Base-by-base conservation (phyloP, 345 rosid species). In the Xanthoceras sorbifolium region DNA sequence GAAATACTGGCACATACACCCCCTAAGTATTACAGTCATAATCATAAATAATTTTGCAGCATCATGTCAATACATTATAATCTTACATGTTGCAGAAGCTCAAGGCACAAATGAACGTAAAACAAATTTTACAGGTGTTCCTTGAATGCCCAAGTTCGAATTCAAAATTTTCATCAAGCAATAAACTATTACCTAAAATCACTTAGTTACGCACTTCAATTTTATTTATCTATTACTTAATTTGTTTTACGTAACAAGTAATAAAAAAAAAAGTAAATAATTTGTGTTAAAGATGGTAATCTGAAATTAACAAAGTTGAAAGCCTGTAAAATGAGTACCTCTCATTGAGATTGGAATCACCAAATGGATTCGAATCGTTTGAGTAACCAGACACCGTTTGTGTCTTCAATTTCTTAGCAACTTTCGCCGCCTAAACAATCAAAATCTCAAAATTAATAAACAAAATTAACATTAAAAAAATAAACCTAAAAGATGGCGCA, bases 311-410 rank as follows among this genome's bases (percentile, higher is more conserved):
- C n/a, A n/a, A n/a, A n/a, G n/a, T n/a, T n/a, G n/a, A n/a, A n/a
- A n/a, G n/a, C n/a, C n/a, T n/a, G n/a, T n/a, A n/a, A n/a, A n/a
- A n/a, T n/a, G n/a, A 90, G 84, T 82, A 96, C 99, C 82, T 87
- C 79, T 93, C 94, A 62, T 88, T 93, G 78, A 96, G 94, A 84
- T 96, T 93, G 6, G 97, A 84, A 86, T 96, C 99, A 22, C 99
- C 98, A 80, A 96, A 96, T 3, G 98, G 99, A 72, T 96, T 96
- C 0, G 98, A 96, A 84, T 91, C 97, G 71, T 96, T 96, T 1
- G 98, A 92, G 80, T 96, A 96, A 26, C 98, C 98, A 0, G 97
- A 89, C 3, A 90, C 94, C 0, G 94, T 72, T 52, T 86, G 92
- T 0, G 89, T 78, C 89, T 88, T 95, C 85, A 93, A 81, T 76